Evolutionary conservation across 495 filamentous ascomycete species (phyloP).

Genomic region (Platismatia glauca): DNA sequence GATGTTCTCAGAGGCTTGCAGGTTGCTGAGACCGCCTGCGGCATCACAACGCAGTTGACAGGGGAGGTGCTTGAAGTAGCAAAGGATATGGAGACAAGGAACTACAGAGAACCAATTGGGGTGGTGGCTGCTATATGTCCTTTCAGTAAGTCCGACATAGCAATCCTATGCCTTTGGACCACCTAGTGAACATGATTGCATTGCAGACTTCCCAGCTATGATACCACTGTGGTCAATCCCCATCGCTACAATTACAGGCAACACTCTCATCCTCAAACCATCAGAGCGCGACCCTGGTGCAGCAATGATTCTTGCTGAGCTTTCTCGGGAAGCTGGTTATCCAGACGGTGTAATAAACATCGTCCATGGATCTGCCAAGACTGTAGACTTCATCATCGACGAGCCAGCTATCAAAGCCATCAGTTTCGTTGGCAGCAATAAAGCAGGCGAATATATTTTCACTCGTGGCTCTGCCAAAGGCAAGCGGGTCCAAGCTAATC

Average conservation of each 20-base stretch:
- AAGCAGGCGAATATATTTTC: constrained; percentile 96
- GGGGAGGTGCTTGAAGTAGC: constrained; percentile 94
- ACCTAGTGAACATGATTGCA: neutral
- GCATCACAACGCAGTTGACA: constrained; percentile 85
- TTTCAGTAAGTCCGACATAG: constrained; percentile 64
- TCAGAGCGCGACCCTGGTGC: constrained; percentile 98
- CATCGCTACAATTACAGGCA: constrained; percentile 87
- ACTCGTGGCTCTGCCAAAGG: constrained; percentile 83
- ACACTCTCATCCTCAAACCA: constrained; percentile 90
- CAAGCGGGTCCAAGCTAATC: constrained; percentile 90
- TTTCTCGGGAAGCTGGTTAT: constrained; percentile 86
- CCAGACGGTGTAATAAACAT: constrained; percentile 92
- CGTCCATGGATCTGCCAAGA: constrained; percentile 80
- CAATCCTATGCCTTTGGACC: neutral
- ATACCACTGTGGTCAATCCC: constrained; percentile 98
- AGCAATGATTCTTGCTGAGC: constrained; percentile 92
- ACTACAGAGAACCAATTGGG: constrained; percentile 85
- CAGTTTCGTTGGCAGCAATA: constrained; percentile 93
- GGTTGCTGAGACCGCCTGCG: constrained; percentile 93
- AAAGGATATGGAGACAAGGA: constrained; percentile 98
- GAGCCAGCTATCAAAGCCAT: constrained; percentile 96
- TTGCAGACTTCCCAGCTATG: constrained; percentile 93
- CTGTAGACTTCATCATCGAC: constrained; percentile 96
- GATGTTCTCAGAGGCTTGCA: constrained; percentile 93
- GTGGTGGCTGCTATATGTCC: constrained; percentile 96